Conservation (phyloP, 2,329 filamentous ascomycete species). For the Epichloe glyceriae region DNA sequence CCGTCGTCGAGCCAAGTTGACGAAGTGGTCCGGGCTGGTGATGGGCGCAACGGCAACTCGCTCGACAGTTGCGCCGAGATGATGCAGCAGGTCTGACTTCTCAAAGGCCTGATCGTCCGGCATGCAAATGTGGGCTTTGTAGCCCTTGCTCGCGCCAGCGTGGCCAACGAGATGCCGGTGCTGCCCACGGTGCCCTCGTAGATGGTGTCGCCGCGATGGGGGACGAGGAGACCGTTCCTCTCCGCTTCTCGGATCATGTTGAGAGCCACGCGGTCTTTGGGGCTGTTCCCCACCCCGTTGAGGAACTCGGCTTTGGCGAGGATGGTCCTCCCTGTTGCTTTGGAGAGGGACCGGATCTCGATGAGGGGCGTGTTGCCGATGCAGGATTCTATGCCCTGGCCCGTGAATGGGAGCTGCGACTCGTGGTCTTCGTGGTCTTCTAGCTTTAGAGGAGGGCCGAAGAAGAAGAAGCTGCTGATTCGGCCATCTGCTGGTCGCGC, state of each 20-base stretch:
- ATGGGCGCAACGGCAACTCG: constrained; percentile 84
- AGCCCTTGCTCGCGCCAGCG: constrained; percentile 78
- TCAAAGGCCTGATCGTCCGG: constrained; percentile 80
- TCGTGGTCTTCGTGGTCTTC: constrained; percentile 49
- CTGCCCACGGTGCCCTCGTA: constrained; percentile 97
- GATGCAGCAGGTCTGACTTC: constrained; percentile 78
- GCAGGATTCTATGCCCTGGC: constrained; percentile 65
- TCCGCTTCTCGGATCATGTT: constrained; percentile 81
- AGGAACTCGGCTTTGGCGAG: constrained; percentile 92
- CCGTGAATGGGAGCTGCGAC: constrained; percentile 9
- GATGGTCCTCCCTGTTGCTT: constrained; percentile 78
- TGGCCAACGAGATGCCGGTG: constrained; percentile 88
- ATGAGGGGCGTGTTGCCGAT: constrained; percentile 92
- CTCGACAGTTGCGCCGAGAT: constrained; percentile 87
- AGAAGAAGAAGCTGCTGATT: constrained; percentile 32
- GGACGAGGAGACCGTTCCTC: constrained; percentile 58
- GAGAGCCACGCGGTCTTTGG: constrained; percentile 89
- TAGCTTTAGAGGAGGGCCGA: constrained; percentile 34
- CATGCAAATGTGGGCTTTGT: constrained; percentile 94
- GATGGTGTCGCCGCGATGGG: constrained; percentile 78
- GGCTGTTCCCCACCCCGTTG: constrained; percentile 85
- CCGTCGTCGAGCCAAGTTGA: constrained; percentile 73
- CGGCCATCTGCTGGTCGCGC: constrained; percentile 11
- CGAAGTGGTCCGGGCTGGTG: constrained; percentile 84
- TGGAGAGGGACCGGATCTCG: constrained; percentile 70